phyloP scores from a whole-genome alignment of 2,329 filamentous ascomycete genomes.

The Colletotrichum lini region DNA sequence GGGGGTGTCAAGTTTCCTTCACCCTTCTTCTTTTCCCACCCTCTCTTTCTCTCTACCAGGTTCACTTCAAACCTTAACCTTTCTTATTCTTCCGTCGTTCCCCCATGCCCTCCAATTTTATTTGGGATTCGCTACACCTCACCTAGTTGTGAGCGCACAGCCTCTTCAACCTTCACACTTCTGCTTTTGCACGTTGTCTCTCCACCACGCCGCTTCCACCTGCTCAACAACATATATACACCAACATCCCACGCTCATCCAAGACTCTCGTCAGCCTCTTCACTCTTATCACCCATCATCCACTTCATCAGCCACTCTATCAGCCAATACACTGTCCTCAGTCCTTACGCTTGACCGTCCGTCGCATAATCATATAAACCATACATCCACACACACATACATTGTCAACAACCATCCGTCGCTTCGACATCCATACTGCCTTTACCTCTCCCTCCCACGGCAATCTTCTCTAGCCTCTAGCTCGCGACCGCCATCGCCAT shows the following conservation, averaged over 20 bases:
- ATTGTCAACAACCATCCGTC: constrained; percentile 5
- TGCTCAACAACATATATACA: constrained; percentile 39
- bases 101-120: constrained; percentile 38
- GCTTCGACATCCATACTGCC: background rate
- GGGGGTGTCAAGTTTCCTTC: background rate
- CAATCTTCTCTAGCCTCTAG: background rate
- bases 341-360: background rate
- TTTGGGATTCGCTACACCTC: constrained; percentile 25
- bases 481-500: background rate
- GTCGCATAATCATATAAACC: constrained; percentile 7
- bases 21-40: constrained; percentile 24
- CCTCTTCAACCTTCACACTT: constrained; percentile 22
- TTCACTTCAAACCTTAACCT: constrained; percentile 39
- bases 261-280: constrained; percentile 19
- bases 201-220: constrained; percentile 39
- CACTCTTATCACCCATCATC: constrained; percentile 4
- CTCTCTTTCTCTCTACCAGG: constrained; percentile 21
- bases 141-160: constrained; percentile 26
- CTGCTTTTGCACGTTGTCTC: constrained; percentile 30
- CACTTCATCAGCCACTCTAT: background rate
- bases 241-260: constrained; percentile 28
- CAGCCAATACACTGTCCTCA: background rate
- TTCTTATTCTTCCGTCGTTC: constrained; percentile 34
- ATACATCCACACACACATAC: constrained; percentile 1
- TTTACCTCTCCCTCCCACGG: background rate